Evolutionary conservation across 1,139 yeast genomes (phyloP).

Genomic region (Lodderomyces margitis): DNA sequence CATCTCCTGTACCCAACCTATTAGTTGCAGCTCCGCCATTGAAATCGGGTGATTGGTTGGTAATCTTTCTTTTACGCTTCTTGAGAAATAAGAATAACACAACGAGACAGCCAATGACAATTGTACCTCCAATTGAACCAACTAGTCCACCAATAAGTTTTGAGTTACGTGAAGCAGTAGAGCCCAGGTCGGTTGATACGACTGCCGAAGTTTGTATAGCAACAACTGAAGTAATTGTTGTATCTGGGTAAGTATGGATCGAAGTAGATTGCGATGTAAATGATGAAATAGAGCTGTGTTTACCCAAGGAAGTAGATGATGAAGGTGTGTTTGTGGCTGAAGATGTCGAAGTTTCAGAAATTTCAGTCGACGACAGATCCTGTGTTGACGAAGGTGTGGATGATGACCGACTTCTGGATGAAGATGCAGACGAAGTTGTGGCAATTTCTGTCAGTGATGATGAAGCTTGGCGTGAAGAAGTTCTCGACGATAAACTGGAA

Average conservation of each 20-base stretch:
- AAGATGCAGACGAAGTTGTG: slow-evolving; percentile 7
- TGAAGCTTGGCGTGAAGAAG: slow-evolving; percentile 9
- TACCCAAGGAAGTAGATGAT: slow-evolving; percentile 8
- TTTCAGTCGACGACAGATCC: slow-evolving; percentile 6
- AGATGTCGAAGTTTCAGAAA: slow-evolving; percentile 9
- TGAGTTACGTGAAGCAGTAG: slow-evolving; percentile 28
- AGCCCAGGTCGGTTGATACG: slow-evolving; percentile 10
- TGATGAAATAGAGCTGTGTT: slow-evolving; percentile 10
- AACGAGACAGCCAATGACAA: slow-evolving; percentile 39
- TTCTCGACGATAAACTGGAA: slow-evolving; percentile 3
- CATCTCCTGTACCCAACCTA: slow-evolving; percentile 5
- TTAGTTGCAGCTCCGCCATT: slow-evolving; percentile 20
- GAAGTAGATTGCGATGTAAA: slow-evolving; percentile 17
- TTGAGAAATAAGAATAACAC: slow-evolving; percentile 37
- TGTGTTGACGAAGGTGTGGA: slow-evolving; percentile 9
- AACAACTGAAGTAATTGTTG: slow-evolving; percentile 43
- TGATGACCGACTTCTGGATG: slow-evolving; percentile 5
- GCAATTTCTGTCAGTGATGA: slow-evolving; percentile 8
- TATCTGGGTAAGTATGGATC: slow-evolving; percentile 23
- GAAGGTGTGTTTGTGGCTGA: slow-evolving; percentile 8
- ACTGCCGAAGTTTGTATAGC: slow-evolving; percentile 37
- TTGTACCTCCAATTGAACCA: slow-evolving; percentile 48
- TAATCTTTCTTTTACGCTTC: slow-evolving; percentile 25
- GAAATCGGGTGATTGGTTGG: slow-evolving; percentile 48
- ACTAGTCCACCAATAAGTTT: slow-evolving; percentile 48